Percentiles rank a stretch among this genome's conserved stretches.
phyloP scores from a whole-genome alignment of 1,139 yeast genomes.

The Zygotorulaspora mrakii region DNA sequence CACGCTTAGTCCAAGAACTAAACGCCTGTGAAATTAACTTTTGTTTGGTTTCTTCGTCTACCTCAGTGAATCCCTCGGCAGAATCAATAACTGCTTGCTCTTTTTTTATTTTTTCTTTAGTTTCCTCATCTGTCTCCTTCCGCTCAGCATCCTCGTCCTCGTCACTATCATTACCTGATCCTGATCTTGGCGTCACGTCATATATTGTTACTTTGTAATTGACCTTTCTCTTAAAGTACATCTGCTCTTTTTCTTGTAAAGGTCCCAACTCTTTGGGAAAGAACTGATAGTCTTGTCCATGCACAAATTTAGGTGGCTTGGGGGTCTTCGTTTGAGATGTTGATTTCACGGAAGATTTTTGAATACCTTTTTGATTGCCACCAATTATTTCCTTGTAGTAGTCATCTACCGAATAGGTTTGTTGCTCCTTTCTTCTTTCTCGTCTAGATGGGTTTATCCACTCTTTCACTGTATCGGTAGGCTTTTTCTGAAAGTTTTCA shows the following conservation, averaged over 20 bases:
- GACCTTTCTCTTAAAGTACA: slow-evolving; percentile 67
- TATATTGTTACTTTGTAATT: slow-evolving; percentile 66
- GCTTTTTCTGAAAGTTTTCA: slow-evolving; percentile 75
- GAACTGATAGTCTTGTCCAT: slow-evolving; percentile 85
- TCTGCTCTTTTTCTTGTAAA: slow-evolving; percentile 72
- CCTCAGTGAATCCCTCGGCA: slow-evolving; percentile 72
- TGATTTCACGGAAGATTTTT: slow-evolving; percentile 36
- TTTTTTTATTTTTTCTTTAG: slow-evolving; percentile 45
- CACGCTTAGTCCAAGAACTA: slow-evolving; percentile 80
- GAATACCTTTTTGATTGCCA: slow-evolving; percentile 18
- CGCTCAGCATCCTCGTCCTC: slow-evolving; percentile 36
- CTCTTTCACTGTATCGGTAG: slow-evolving; percentile 48
- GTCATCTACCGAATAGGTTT: slow-evolving; percentile 80
- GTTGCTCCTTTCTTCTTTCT: slow-evolving; percentile 87
- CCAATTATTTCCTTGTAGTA: slow-evolving; percentile 72
- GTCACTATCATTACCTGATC: slow-evolving; percentile 32
- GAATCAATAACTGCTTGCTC: slow-evolving; percentile 67
- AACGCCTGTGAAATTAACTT: slow-evolving; percentile 63
- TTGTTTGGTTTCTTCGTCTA: slow-evolving; percentile 64
- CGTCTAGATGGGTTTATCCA: slow-evolving; percentile 91
- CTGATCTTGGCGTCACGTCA: slow-evolving; percentile 37
- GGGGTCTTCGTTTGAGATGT: slow-evolving; percentile 50
- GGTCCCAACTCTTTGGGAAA: slow-evolving; percentile 63
- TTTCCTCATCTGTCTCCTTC: slow-evolving; percentile 33
- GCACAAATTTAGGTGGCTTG: slow-evolving; percentile 67